Evolutionary conservation across 2,329 filamentous ascomycete genomes (phyloP).

Genomic region (Corniculantispora saksenae): DNA sequence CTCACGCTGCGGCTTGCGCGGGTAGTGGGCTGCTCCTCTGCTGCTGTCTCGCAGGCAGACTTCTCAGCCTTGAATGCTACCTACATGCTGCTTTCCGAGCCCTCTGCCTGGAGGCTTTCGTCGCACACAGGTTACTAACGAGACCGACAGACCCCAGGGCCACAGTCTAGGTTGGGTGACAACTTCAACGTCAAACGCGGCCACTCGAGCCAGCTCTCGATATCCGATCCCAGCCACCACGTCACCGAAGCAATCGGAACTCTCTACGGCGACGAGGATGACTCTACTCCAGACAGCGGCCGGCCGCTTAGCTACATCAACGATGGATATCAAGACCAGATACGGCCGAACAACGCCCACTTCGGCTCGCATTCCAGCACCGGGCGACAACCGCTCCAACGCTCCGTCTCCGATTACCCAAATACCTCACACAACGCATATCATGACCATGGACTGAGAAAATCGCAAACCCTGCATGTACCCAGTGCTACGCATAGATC

Average conservation of each 20-base stretch:
- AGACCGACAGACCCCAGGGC: slow-evolving; percentile 53
- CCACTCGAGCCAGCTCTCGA: slow-evolving; percentile 59
- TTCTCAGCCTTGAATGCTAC: neutral
- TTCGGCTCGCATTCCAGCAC: slow-evolving; percentile 38
- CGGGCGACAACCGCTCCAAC: slow-evolving; percentile 41
- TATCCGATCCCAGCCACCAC: slow-evolving; percentile 90
- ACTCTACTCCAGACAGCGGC: slow-evolving; percentile 55
- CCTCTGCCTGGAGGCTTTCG: neutral
- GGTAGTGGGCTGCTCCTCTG: neutral
- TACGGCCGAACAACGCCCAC: slow-evolving; percentile 33
- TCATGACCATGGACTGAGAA: slow-evolving; percentile 40
- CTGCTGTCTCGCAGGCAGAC: neutral
- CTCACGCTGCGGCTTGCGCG: neutral
- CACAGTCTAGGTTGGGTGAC: slow-evolving; percentile 55
- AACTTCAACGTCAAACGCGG: slow-evolving; percentile 61
- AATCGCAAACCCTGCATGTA: slow-evolving; percentile 45
- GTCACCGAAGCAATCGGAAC: slow-evolving; percentile 92
- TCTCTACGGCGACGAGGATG: slow-evolving; percentile 78
- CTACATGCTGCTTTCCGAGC: neutral
- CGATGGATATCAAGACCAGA: slow-evolving; percentile 55
- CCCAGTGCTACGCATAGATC: slow-evolving; percentile 42
- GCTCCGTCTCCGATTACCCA: slow-evolving; percentile 49
- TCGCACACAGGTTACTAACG: slow-evolving; percentile 6
- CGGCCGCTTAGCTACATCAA: slow-evolving; percentile 75
- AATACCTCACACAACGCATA: slow-evolving; percentile 31